Base-by-base conservation (phyloP, 2,329 filamentous ascomycete genomes). In the Taxawa tesnikishii region DNA sequence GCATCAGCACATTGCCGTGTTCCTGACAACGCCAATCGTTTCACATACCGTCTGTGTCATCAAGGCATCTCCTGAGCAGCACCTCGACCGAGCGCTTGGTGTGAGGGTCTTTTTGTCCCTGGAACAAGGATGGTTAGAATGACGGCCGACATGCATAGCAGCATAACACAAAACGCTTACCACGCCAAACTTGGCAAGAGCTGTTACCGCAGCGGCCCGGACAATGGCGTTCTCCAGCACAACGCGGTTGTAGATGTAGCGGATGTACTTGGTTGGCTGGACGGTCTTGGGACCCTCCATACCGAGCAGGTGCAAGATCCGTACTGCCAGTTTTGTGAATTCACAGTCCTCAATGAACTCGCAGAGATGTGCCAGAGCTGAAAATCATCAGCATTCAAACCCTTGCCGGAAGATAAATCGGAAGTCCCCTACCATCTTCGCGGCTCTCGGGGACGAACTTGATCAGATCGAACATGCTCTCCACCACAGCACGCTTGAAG, bases 321-420 rank as follows among this genome's bases (percentile, higher is more conserved):
- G 79, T 29, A 98, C 88, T 17, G 90, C 88, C 40, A 98, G 70
- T 63, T 98, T 98, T 16, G 90, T 94, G 58, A 96, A 98, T 55
- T 98, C 90, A 63, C 90, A 98, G 56, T 98, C 90, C 60, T 98
- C 90, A 43, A 98, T 98, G 54, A 98, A 98, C 55, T 98, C 90
- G 63, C 90, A 96, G 14, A 98, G 74, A 51, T 96, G 90, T 10
- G 88, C 83, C 29, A 98, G 74, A 12, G 90, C 88, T 67, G 36
- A 36, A 44, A 76, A 24, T 26, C n/a, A 26, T 41, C 31, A 41
- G 31, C 15, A 29, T 23, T 13, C 15, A 27, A 18, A 12, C 3
- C 13, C 21, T 16, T 13, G 12, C 7, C 10, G 5, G 16, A 25
- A 29, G n/a, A n/a, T n/a, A n/a, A n/a, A n/a, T n/a, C n/a, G n/a